Percentiles rank a stretch among this genome's conserved stretches.
Conservation (phyloP, 2,329 filamentous ascomycete genomes). For the Sphaerulina musiva region DNA sequence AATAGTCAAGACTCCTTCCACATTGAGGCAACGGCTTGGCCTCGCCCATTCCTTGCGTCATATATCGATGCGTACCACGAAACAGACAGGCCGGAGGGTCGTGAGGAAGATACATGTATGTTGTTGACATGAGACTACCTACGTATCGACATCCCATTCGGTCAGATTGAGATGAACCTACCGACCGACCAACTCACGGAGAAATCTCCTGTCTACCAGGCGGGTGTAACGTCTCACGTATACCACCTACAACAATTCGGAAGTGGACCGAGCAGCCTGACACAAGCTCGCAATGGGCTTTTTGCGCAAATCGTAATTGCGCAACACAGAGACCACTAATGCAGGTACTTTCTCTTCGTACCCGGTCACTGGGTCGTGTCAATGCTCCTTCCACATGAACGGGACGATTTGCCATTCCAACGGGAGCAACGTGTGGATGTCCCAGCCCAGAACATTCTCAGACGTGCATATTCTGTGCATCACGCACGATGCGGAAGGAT, state of each 20-base stretch:
- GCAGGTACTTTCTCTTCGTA: constrained; percentile 27
- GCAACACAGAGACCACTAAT: constrained; percentile 26
- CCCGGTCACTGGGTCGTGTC: constrained; percentile 18
- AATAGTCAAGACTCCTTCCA: neutral
- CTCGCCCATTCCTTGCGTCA: neutral
- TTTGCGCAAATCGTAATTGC: constrained; percentile 23
- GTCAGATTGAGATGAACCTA: constrained; percentile 17
- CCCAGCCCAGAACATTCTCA: neutral
- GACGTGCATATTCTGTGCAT: neutral
- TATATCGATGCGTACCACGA: constrained; percentile 6
- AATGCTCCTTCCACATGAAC: constrained; percentile 2
- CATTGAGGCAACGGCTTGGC: neutral
- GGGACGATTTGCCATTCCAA: neutral
- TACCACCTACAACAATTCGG: constrained; percentile 12
- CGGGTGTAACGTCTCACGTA: constrained; percentile 27
- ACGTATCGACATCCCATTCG: constrained; percentile 16
- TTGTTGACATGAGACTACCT: constrained; percentile 1
- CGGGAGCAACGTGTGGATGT: neutral
- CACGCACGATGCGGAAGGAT: neutral
- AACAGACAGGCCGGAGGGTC: neutral
- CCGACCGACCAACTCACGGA: constrained; percentile 1
- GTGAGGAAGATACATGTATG: neutral
- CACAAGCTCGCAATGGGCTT: constrained; percentile 19
- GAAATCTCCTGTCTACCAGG: constrained; percentile 9
- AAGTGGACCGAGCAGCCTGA: constrained; percentile 18